Conservation (phyloP, 2,329 filamentous ascomycete species). For the Pestalotiopsis sp. region DNA sequence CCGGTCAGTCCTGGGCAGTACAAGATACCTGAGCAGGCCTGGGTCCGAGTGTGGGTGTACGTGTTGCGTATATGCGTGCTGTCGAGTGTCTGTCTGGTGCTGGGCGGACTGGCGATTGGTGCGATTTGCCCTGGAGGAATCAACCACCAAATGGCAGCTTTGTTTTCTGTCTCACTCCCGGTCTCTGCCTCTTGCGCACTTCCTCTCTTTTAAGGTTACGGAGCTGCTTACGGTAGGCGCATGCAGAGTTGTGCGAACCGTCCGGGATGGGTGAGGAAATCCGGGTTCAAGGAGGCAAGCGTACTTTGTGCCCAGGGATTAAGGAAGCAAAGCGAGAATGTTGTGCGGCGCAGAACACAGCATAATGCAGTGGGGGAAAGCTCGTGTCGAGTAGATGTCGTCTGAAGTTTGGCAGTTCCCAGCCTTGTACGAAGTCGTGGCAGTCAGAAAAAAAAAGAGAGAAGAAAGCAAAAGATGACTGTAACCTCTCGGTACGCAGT, state of each 20-base stretch:
- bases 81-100: background rate
- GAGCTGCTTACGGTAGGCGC: background rate
- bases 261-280: background rate
- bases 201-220: background rate
- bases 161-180: background rate
- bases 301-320: background rate
- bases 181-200: background rate
- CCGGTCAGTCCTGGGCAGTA: background rate
- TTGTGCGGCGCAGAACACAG: background rate
- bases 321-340: background rate
- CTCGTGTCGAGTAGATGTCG: background rate
- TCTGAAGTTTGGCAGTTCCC: background rate
- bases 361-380: background rate
- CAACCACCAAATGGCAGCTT: background rate
- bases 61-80: background rate
- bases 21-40: background rate
- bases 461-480: background rate
- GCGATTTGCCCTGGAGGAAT: background rate
- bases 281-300: background rate
- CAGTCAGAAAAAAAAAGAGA: background rate
- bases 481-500: background rate
- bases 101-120: background rate
- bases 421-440: background rate
- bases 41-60: background rate
- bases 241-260: background rate